A percentile compares a stretch with the other conserved stretches of the same genome.
Evolutionary conservation across 2,329 filamentous ascomycete genomes (phyloP).

Genomic region (Colletotrichum caudatum): DNA sequence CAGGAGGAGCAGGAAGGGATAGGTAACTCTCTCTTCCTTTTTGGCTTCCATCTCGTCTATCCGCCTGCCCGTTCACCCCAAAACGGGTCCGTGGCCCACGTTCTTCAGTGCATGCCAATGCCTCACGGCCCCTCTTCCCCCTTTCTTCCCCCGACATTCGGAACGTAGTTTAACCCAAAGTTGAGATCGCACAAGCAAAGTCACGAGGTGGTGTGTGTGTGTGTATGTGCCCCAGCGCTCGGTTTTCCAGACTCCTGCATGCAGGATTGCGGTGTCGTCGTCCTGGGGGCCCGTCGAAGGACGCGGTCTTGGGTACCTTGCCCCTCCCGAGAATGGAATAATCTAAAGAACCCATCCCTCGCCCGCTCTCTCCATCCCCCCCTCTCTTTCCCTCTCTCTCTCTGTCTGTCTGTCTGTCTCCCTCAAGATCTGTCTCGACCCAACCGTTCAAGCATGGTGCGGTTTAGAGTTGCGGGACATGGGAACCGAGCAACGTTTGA

Average conservation of each 20-base stretch:
- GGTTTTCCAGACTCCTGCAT: not conserved
- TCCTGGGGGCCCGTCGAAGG: not conserved
- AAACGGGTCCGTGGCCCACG: not conserved
- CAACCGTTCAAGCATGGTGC: not conserved
- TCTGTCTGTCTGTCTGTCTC: no score
- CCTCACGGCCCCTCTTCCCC: not conserved
- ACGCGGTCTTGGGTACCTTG: not conserved
- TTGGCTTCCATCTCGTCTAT: not conserved
- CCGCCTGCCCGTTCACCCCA: slow-evolving; percentile 3
- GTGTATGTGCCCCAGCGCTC: not conserved
- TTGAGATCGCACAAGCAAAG: not conserved
- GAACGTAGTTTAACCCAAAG: not conserved
- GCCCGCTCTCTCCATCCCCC: not conserved
- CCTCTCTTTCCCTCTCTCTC: no score
- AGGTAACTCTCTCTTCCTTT: not conserved
- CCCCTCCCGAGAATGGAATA: not conserved
- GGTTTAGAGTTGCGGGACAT: slow-evolving; percentile 39
- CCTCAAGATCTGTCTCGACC: not conserved
- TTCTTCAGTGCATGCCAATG: not conserved
- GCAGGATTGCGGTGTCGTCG: not conserved
- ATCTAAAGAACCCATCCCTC: not conserved
- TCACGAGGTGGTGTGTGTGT: not conserved
- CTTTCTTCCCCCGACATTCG: not conserved
- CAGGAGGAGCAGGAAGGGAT: no score
- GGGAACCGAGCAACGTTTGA: slow-evolving; percentile 26